Base-by-base conservation (phyloP, 2,329 filamentous ascomycete genomes). In the Biscogniauxia sp. region DNA sequence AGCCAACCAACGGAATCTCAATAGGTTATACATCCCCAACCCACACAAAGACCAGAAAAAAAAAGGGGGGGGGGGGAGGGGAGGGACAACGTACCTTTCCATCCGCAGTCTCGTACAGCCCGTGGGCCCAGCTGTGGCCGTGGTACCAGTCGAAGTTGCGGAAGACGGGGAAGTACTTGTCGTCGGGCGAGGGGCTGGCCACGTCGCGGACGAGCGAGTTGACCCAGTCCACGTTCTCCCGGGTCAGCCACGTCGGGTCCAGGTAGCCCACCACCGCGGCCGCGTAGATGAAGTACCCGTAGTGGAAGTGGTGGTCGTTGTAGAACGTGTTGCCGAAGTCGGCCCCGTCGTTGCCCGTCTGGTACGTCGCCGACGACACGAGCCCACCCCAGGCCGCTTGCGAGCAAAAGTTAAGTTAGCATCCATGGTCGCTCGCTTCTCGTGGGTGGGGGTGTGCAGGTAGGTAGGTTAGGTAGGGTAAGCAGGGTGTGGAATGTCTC, bases 281-380 rank as follows among this genome's bases (percentile, higher is more conserved):
- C 0, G 93, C 82, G 59, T 96, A 90, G 64, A 98, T 89, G 75
- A 96, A 95, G 72, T 98, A 97, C 32, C 92, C 92, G 70, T 91
- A 93, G 70, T 91, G 89, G 68, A 89, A 89, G 71, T 90, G 87
- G 67, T 89, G 87, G 69, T 90, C 87, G 68, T 90, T 94, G 79
- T 93, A 94, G 71, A 86, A 90, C 1, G 89, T 91, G 74, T 97
- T 97, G 64, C 95, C 95, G 76, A 97, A 98, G 72, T 98, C 95
- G 0, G 82, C 83, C 1, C 88, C 87, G 5, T 84, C 74, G 64
- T 96, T 85, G 1, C 86, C 87, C 1, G 87, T 90, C 17, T 72
- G 73, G 72, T 93, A 96, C 4, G 87, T 86, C 9, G 88, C 90
- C 6, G 86, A 86, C 5, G 91, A 95, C 9, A 95, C 90, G 6